Percentiles rank a stretch among this genome's conserved stretches.
Conservation (phyloP, 345 rosid genomes). For the Populus euphratica region DNA sequence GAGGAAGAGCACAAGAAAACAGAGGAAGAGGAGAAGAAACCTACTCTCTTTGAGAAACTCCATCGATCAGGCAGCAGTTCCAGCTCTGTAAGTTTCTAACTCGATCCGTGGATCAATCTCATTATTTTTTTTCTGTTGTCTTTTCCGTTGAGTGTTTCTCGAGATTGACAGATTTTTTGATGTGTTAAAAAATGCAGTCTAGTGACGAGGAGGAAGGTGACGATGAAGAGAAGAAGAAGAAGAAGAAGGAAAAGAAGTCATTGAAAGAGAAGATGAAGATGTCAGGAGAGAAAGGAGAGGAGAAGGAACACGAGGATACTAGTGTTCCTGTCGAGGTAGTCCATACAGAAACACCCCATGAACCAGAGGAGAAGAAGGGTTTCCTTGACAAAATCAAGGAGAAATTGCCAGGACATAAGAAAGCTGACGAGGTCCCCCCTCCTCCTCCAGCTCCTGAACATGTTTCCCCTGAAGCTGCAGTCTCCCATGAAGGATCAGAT, state of each 20-base stretch:
- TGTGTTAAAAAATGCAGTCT: constrained; percentile 41
- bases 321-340: constrained; percentile 7
- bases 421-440: constrained; percentile 16
- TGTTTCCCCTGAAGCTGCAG: background rate
- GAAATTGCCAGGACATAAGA: constrained; percentile 58
- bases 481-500: constrained; percentile 20
- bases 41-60: constrained; percentile 58
- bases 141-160: background rate
- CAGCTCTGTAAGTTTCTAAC: constrained; percentile 75
- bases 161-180: too few relatives aligned
- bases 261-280: constrained; percentile 50
- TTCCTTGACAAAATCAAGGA: constrained; percentile 57
- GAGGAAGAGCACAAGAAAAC: constrained; percentile 22
- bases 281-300: constrained; percentile 32
- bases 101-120: background rate
- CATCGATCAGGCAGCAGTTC: constrained; percentile 69
- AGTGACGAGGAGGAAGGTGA: constrained; percentile 78
- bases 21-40: constrained; percentile 48
- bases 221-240: constrained; percentile 40
- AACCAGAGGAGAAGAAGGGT: constrained; percentile 63
- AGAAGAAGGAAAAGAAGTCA: constrained; percentile 44
- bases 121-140: background rate
- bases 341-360: background rate
- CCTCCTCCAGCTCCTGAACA: background rate
- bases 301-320: constrained; percentile 16